phyloP scores from a whole-genome alignment of 208 protist species.

The Trypanosoma platydactyli region DNA sequence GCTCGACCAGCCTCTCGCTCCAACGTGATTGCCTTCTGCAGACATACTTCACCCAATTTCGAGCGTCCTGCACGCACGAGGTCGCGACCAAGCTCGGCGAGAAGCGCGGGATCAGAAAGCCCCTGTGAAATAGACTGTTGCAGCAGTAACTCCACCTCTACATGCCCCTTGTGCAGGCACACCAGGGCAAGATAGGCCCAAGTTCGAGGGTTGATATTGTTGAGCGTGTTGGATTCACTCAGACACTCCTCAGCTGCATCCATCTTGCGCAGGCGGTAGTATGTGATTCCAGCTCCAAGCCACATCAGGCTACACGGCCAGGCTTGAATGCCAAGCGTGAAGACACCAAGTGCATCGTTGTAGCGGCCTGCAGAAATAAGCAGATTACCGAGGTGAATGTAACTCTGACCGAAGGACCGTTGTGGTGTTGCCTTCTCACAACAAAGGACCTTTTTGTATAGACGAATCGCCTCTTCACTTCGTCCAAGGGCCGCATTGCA shows the following conservation, averaged over 20 bases:
- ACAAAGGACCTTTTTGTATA: conserved; percentile 67
- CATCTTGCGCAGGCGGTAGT: conserved; percentile 72
- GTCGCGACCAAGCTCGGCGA: conserved; percentile 75
- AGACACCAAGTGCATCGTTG: conserved; percentile 73
- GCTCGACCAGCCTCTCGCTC: conserved; percentile 22
- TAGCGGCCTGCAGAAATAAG: conserved; percentile 68
- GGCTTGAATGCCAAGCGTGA: conserved; percentile 60
- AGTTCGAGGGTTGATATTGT: conserved; percentile 82
- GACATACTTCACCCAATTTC: conserved; percentile 46
- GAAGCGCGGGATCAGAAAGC: conserved; percentile 59
- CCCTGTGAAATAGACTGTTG: conserved; percentile 62
- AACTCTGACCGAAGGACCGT: conserved; percentile 33
- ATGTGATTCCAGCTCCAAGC: conserved; percentile 85
- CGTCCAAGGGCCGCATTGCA: conserved; percentile 58
- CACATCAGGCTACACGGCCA: conserved; percentile 87
- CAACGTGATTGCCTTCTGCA: conserved; percentile 54
- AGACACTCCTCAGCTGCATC: conserved; percentile 81
- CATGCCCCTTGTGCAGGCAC: conserved; percentile 38
- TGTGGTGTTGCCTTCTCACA: conserved; percentile 21
- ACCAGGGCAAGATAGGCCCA: conserved; percentile 87
- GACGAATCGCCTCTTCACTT: conserved; percentile 39
- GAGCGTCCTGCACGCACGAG: conserved; percentile 42
- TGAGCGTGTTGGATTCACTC: conserved; percentile 85
- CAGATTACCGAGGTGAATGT: conserved; percentile 80
- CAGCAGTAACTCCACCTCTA: conserved; percentile 62